phyloP scores from a whole-genome alignment of 345 rosid genomes.

The Alliaria petiolata region DNA sequence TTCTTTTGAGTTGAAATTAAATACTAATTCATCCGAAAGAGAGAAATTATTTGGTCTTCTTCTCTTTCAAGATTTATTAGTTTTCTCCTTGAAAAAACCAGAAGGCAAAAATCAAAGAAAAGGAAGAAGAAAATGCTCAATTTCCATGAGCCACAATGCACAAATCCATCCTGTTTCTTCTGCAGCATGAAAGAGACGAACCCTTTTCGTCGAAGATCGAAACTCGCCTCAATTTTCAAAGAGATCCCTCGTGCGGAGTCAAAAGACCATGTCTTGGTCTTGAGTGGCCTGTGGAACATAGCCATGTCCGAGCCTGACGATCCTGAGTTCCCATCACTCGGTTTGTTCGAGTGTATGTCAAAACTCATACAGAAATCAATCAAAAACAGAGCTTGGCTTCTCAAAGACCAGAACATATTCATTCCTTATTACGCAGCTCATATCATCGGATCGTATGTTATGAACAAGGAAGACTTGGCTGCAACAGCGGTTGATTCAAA shows the following conservation, averaged over 20 bases:
- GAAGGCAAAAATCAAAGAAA: not conserved
- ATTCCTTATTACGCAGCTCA: constrained; percentile 87
- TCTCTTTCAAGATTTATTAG: constrained; percentile 14
- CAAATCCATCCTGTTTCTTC: constrained; percentile 54
- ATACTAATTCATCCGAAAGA: not conserved
- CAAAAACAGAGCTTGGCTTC: constrained; percentile 53
- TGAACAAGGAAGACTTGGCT: constrained; percentile 60
- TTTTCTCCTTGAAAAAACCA: not conserved
- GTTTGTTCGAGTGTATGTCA: constrained; percentile 70
- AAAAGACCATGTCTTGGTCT: constrained; percentile 58
- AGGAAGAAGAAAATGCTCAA: constrained; percentile 23
- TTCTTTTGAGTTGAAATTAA: not conserved
- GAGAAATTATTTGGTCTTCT: not conserved
- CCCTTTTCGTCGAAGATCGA: constrained; percentile 46
- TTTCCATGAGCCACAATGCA: constrained; percentile 38
- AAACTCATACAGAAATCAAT: constrained; percentile 53
- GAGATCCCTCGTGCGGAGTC: constrained; percentile 56
- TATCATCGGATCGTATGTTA: constrained; percentile 69
- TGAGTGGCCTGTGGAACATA: constrained; percentile 67
- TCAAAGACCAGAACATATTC: constrained; percentile 69
- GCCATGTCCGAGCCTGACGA: constrained; percentile 73
- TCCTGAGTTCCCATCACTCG: constrained; percentile 71
- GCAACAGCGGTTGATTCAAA: constrained; percentile 50
- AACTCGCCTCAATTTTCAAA: constrained; percentile 49
- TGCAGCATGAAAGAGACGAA: constrained; percentile 62